Evolutionary conservation across 148 eudicot genomes (phyloP).

Genomic region (Hydrangea macrophylla): DNA sequence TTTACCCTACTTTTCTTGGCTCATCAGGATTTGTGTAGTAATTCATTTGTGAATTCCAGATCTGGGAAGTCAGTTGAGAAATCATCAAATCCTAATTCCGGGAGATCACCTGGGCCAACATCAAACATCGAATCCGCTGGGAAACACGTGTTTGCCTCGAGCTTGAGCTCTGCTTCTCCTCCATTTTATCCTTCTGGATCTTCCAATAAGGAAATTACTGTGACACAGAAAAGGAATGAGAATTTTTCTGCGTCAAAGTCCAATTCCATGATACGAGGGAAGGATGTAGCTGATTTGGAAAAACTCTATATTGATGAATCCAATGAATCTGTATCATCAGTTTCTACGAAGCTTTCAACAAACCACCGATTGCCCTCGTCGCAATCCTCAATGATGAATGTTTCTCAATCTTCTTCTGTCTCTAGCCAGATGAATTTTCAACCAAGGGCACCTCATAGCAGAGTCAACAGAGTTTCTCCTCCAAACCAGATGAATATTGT

Average conservation of each 20-base stretch:
- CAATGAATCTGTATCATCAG: slow-evolving; percentile 30
- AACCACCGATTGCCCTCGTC: too few relatives aligned
- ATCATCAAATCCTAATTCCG: slow-evolving; percentile 39
- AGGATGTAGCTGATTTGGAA: slow-evolving; percentile 48
- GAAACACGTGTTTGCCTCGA: slow-evolving; percentile 59
- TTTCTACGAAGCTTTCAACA: too few relatives aligned
- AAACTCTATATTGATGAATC: slow-evolving; percentile 47
- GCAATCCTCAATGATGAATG: slow-evolving; percentile 35
- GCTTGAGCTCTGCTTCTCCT: slow-evolving; percentile 85
- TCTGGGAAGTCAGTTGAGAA: slow-evolving; percentile 50
- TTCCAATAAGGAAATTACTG: slow-evolving; percentile 48
- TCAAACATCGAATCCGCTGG: slow-evolving; percentile 41
- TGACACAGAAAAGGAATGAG: slow-evolving; percentile 46
- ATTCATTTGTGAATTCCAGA: slow-evolving; percentile 20
- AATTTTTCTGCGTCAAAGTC: slow-evolving; percentile 29
- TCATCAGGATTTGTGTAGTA: background rate
- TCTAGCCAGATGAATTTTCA: slow-evolving; percentile 45
- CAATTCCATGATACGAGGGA: slow-evolving; percentile 35
- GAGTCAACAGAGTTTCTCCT: slow-evolving; percentile 38
- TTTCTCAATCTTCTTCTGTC: slow-evolving; percentile 34
- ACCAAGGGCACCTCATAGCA: slow-evolving; percentile 44
- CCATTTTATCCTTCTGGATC: slow-evolving; percentile 93
- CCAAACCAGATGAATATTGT: slow-evolving; percentile 35
- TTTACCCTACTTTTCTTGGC: background rate
- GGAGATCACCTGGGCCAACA: slow-evolving; percentile 34